A percentile compares a stretch with the other conserved stretches of the same genome.
phyloP scores from a whole-genome alignment of 352 stramenopile species.

The Phytophthora europaea region DNA sequence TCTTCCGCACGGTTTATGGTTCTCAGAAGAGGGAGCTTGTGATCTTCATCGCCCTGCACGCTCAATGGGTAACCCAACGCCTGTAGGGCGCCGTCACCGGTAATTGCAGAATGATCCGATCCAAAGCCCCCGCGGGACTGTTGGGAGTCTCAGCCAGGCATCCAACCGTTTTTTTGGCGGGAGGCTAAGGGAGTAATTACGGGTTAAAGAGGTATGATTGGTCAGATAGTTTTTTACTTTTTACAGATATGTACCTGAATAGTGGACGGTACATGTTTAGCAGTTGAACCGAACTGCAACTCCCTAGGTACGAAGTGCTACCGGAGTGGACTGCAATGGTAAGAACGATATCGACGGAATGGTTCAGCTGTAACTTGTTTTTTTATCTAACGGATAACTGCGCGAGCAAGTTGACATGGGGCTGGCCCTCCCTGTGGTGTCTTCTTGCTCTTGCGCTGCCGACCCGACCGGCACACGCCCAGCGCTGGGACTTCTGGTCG shows the following conservation, averaged over 20 bases:
- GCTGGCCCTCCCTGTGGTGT: constrained; percentile 7
- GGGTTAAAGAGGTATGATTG: background rate
- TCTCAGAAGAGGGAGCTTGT: constrained; percentile 92
- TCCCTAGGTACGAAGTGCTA: background rate
- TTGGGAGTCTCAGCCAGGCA: background rate
- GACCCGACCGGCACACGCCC: constrained; percentile 27
- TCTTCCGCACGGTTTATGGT: constrained; percentile 73
- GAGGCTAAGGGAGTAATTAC: constrained; percentile 9
- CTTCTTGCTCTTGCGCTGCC: constrained; percentile 19
- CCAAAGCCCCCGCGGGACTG: background rate
- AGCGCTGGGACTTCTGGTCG: constrained; percentile 24
- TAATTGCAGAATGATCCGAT: constrained; percentile 41
- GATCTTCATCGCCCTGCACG: constrained; percentile 76
- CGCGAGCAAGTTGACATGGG: constrained; percentile 14
- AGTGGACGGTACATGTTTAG: constrained; percentile 7
- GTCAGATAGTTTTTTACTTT: background rate
- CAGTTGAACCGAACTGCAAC: constrained; percentile 7
- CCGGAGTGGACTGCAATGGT: too few species aligned
- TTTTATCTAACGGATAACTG: constrained; percentile 43
- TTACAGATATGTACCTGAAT: constrained; percentile 2
- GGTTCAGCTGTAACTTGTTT: constrained; percentile 33
- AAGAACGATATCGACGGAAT: background rate
- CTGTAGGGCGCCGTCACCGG: constrained; percentile 1
- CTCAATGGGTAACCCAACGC: constrained; percentile 10
- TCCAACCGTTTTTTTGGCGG: constrained; percentile 30